Conservation (phyloP, 306 rosid species). For the Heteromeles arbutifolia region DNA sequence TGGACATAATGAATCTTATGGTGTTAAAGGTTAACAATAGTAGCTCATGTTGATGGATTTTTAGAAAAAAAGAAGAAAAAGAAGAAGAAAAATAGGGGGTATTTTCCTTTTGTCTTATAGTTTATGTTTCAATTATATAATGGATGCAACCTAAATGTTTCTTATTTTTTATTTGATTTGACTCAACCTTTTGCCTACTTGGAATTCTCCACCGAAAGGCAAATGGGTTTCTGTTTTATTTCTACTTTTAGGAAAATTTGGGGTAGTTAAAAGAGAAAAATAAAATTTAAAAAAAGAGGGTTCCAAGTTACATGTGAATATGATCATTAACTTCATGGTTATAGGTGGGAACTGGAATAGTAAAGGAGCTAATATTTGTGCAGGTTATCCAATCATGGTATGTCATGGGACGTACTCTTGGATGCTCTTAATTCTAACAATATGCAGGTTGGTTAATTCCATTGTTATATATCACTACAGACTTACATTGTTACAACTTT, state of each 20-base stretch:
- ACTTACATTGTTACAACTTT: background rate
- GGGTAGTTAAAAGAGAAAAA: too few species aligned
- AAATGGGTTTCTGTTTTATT: background rate
- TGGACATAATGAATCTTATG: too few species aligned
- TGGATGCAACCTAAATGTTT: too few species aligned
- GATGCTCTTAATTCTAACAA: constrained; percentile 82
- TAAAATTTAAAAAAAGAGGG: too few species aligned
- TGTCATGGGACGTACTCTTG: constrained; percentile 73
- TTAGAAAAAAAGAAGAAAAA: too few species aligned
- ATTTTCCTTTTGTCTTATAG: too few species aligned
- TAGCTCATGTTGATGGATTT: too few species aligned
- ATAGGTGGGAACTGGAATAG: constrained; percentile 3
- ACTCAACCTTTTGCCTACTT: background rate
- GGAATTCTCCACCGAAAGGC: background rate
- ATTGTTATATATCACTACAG: background rate
- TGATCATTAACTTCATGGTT: background rate
- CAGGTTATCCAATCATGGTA: constrained; percentile 94
- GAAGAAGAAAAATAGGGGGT: too few species aligned
- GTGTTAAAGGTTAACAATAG: too few species aligned
- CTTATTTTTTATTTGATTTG: background rate
- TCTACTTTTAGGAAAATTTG: background rate
- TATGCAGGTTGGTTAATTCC: constrained; percentile 50
- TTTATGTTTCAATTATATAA: too few species aligned
- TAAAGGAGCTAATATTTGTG: constrained; percentile 3
- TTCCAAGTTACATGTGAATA: background rate